Base-by-base conservation (phyloP, 345 rosid species). In the Nephelium lappaceum region DNA sequence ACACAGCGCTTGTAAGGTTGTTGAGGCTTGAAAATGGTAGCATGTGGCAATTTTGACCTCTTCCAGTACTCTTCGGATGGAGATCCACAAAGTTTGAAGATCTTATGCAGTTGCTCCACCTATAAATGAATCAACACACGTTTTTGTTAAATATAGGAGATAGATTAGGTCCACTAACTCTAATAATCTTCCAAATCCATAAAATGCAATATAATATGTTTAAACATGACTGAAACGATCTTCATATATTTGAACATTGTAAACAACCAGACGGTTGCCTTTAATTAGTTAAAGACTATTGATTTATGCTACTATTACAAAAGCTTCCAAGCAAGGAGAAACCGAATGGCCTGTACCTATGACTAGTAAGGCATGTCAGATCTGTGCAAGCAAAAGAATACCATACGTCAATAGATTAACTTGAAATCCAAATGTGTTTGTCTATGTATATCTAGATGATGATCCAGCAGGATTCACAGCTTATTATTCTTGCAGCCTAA, bases 41-140 rank as follows among this genome's bases (percentile, higher is more conserved):
- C 84, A 76, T 89, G 88, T 1, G 88, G 87, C 84, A 89, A 81
- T 73, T 87, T 89, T 77, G 92, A 87, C 73, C 71, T 87, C 77
- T 85, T 86, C 90, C 92, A 89, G 77, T 89, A 87, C 61, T 81
- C 89, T 71, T 87, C 90, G 0, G 88, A 86, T 23, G 91, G 91
- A 19, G 91, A 89, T 3, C 92, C 92, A 71, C 92, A 89, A 45
- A 89, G 92, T 76, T 89, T 89, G 87, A 89, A 89, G 60, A 89
- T 86, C 80, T 87, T 89, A 73, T 89, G 92, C 70, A 89, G 81
- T 74, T 87, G 90, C 82, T 89, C 92, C 73, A 89, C 92, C 92
- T 89, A 63, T 16, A 71, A 63, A 69, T 53, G 38, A 78, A 42
- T n/a, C 58, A 19, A 57, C 41, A 43, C n/a, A 60, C 72, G 12